Percentiles rank a stretch among this genome's conserved stretches.
phyloP scores from a whole-genome alignment of 352 stramenopile species.

The Globisporangium okanoganense region DNA sequence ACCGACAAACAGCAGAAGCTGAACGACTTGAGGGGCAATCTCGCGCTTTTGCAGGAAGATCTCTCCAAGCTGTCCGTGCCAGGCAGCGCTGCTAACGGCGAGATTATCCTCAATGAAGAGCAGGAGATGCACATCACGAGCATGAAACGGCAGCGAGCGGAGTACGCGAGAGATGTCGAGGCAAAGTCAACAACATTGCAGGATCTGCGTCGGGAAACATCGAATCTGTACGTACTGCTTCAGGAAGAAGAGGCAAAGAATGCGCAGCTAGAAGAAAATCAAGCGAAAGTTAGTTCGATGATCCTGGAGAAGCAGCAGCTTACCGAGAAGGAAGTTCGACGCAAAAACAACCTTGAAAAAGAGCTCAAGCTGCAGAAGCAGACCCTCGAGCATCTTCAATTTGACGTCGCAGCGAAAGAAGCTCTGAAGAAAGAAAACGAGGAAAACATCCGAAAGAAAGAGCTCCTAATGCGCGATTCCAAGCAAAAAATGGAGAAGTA shows the following conservation, averaged over 20 bases:
- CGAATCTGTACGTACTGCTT: constrained; percentile 56
- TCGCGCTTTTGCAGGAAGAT: constrained; percentile 63
- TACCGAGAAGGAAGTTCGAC: constrained; percentile 53
- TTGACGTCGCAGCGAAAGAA: constrained; percentile 40
- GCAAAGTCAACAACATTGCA: constrained; percentile 63
- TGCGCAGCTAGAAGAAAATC: constrained; percentile 47
- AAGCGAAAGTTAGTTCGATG: constrained; percentile 30
- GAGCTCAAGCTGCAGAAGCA: constrained; percentile 71
- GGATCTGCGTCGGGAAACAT: constrained; percentile 61
- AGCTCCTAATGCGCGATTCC: constrained; percentile 67
- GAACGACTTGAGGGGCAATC: constrained; percentile 55
- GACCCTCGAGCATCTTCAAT: constrained; percentile 42
- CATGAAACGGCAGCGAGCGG: constrained; percentile 65
- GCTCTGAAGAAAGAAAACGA: constrained; percentile 49
- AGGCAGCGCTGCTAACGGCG: constrained; percentile 14
- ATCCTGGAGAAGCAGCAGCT: constrained; percentile 66
- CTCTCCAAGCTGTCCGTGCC: constrained; percentile 55
- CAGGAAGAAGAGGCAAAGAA: constrained; percentile 65
- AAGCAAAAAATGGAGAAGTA: constrained; percentile 90
- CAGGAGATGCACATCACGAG: constrained; percentile 67
- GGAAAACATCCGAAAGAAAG: constrained; percentile 59
- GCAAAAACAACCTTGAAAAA: constrained; percentile 64
- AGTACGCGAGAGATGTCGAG: constrained; percentile 67
- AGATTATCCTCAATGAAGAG: constrained; percentile 63
- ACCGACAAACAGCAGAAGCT: constrained; percentile 74